Evolutionary conservation across 2,329 filamentous ascomycete species (phyloP), one percentile per base, ranked within the genome.

Genomic region (Cordyceps javanica): DNA sequence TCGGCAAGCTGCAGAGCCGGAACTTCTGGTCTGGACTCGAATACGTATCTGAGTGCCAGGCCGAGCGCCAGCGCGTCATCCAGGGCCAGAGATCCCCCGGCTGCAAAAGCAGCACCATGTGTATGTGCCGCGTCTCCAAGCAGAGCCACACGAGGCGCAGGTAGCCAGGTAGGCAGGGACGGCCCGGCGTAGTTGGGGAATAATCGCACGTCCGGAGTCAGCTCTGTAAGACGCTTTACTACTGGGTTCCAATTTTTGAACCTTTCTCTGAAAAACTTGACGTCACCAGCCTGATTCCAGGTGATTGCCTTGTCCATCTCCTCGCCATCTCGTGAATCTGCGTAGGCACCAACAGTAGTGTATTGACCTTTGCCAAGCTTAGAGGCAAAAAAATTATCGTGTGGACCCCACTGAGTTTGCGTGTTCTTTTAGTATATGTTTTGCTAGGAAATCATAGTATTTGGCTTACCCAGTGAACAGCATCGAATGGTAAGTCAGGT

Each of bases 111-210:
- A 0, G 72, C 72, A 13, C 72, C 73, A 53, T 74, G 72, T 0
- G 75, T 70, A 23, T 74, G 71, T 1, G 70, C 72, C 0, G 72
- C 72, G 30, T 75, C 73, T 1, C 72, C 73, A 0, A 68, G 69
- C 0, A 74, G 64, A 0, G 70, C 70, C 0, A 71, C 68, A 3
- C 67, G 0, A 74, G 65, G 53, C 11, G 42, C 53, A 9, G 42
- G 41, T 23, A 55, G 42, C 75, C 75, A 78, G 0, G 69, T 72
- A 3, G 69, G 62, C 3, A 77, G 65, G 6, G 67, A 65, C 9
- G 70, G 63, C 0, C 71, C 75, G 0, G 73, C 70, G 16, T 70
- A 69, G 60, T 77, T 77, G 13, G 75, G 74, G 48, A 73, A 77
- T 0, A 75, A 58, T n/a, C 68, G 69, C 0, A 71, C 72, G 34